Evolutionary conservation across 2,329 filamentous ascomycete species (phyloP).

Genomic region (Xylaria sp.): DNA sequence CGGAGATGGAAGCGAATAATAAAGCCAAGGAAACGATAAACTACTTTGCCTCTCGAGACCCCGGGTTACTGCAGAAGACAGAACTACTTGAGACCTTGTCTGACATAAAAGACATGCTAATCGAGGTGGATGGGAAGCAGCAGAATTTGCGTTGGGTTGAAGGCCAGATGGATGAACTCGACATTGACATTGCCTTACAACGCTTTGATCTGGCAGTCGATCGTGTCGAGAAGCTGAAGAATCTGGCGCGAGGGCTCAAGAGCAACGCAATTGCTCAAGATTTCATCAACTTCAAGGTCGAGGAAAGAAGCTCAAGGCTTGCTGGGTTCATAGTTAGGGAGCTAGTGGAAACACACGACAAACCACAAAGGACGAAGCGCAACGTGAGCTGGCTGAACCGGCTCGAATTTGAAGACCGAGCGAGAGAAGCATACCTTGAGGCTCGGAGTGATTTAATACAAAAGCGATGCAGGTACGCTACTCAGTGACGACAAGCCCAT

Average conservation of each 20-base stretch:
- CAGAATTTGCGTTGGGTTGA: constrained; percentile 97
- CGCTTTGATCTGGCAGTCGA: constrained; percentile 85
- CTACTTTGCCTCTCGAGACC: constrained; percentile 83
- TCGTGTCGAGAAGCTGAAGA: constrained; percentile 85
- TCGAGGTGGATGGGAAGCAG: constrained; percentile 96
- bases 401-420: constrained; percentile 89
- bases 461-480: constrained; percentile 79
- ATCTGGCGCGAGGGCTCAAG: constrained; percentile 81
- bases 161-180: constrained; percentile 91
- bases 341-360: constrained; percentile 80
- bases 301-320: constrained; percentile 82
- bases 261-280: constrained; percentile 89
- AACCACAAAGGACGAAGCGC: constrained; percentile 79
- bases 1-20: constrained; percentile 87
- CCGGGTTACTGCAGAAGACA: constrained; percentile 79
- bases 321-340: constrained; percentile 81
- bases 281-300: constrained; percentile 90
- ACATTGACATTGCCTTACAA: constrained; percentile 94
- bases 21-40: constrained; percentile 87
- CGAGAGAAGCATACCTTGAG: constrained; percentile 85
- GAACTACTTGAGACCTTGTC: constrained; percentile 83
- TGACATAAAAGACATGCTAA: constrained; percentile 85
- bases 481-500: not conserved
- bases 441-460: constrained; percentile 82
- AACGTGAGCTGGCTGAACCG: constrained; percentile 87